These are phyloP conservation scores for Solanum tacnaense DNA, from an alignment of 257 asterid species.

Conservation along the genomic window DNA sequence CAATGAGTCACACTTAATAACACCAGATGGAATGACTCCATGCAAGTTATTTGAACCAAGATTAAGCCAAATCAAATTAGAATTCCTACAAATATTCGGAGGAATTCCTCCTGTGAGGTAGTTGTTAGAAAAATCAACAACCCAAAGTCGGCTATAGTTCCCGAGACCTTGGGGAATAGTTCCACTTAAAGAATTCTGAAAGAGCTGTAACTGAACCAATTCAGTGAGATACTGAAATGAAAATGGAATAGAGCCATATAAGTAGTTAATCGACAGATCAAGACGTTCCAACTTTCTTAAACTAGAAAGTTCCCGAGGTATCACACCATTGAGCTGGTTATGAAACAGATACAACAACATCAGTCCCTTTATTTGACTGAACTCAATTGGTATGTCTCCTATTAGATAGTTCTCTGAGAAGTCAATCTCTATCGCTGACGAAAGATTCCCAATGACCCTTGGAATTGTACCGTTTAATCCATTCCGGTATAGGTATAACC, in stretches of 20 bases:
- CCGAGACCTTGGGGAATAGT: constrained; percentile 66
- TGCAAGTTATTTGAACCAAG: constrained; percentile 52
- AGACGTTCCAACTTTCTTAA: constrained; percentile 54
- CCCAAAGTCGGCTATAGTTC: constrained; percentile 59
- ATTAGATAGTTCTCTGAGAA: constrained; percentile 66
- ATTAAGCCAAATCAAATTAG: constrained; percentile 55
- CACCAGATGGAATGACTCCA: constrained; percentile 53
- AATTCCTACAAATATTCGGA: constrained; percentile 41
- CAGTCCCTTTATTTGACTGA: constrained; percentile 37
- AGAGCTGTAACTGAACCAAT: constrained; percentile 63
- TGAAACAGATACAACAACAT: constrained; percentile 49
- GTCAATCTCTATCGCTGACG: constrained; percentile 48
- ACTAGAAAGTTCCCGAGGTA: constrained; percentile 58
- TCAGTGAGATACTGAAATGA: constrained; percentile 58
- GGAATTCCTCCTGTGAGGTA: constrained; percentile 63
- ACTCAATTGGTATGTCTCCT: constrained; percentile 62
- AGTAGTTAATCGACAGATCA: constrained; percentile 65
- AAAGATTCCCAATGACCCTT: constrained; percentile 64
- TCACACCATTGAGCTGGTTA: constrained; percentile 58
- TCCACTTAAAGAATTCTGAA: constrained; percentile 53
- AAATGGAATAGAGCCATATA: constrained; percentile 70
- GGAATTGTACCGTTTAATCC: constrained; percentile 72
- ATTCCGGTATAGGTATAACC: constrained; percentile 57
- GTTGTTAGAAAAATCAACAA: constrained; percentile 65
- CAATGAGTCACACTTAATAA: constrained; percentile 49